These are phyloP conservation scores for Claviceps paspali DNA, from an alignment of 2,329 filamentous ascomycete species.

Conservation along the genomic window DNA sequence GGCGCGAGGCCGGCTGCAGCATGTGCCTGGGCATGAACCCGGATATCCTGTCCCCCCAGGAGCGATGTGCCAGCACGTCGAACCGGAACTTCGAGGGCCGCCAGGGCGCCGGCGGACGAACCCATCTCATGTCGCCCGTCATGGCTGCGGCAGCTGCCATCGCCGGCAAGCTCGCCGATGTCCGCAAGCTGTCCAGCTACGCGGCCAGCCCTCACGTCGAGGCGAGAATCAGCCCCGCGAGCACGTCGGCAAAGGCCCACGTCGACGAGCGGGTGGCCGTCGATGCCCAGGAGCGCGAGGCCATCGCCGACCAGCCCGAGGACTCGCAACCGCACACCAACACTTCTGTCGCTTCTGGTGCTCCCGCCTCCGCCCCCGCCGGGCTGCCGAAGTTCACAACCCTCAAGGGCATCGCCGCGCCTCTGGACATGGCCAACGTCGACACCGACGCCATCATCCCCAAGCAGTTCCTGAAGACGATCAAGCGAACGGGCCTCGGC, in stretches of 20 bases:
- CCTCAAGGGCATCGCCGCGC: slow-evolving; percentile 76
- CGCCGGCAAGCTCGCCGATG: slow-evolving; percentile 79
- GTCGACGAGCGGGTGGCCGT: slow-evolving; percentile 37
- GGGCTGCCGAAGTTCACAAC: slow-evolving; percentile 75
- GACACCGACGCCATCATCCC: slow-evolving; percentile 99
- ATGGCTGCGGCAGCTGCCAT: slow-evolving; percentile 91
- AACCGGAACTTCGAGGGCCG: slow-evolving; percentile 97
- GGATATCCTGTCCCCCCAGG: slow-evolving; percentile 81
- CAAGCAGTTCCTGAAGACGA: slow-evolving; percentile 98
- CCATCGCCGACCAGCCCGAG: slow-evolving; percentile 41
- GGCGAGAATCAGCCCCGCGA: slow-evolving; percentile 27
- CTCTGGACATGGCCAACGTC: slow-evolving; percentile 75
- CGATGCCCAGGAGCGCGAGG: slow-evolving; percentile 37
- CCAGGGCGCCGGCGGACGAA: slow-evolving; percentile 80
- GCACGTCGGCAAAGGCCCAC: slow-evolving; percentile 26
- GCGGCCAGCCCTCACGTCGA: slow-evolving; percentile 44
- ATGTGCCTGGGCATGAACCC: slow-evolving; percentile 99
- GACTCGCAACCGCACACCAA: slow-evolving; percentile 53
- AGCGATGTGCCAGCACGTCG: slow-evolving; percentile 88
- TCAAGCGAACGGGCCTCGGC: slow-evolving; percentile 91
- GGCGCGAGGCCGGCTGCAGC: slow-evolving; percentile 94
- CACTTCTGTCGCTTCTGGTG: slow-evolving; percentile 26
- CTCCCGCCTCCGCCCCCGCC: slow-evolving; percentile 23
- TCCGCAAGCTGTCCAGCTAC: slow-evolving; percentile 60
- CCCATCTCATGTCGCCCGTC: slow-evolving; percentile 90